phyloP scores from a whole-genome alignment of 148 eudicot genomes.

The Amaranthus hypochondriacus region DNA sequence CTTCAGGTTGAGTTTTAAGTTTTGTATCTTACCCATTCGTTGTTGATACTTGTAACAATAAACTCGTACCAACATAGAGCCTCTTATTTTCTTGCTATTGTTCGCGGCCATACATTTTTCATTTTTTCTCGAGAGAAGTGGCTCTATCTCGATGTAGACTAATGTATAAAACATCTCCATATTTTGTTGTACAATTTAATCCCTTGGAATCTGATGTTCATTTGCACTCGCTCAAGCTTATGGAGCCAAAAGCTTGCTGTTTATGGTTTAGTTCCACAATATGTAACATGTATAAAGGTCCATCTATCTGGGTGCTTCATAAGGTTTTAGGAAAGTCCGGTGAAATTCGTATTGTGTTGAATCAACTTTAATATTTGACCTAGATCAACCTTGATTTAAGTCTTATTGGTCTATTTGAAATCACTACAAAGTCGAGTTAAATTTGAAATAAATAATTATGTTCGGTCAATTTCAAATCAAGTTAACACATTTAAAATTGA shows the following conservation, averaged over 20 bases:
- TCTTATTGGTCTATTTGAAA: no score
- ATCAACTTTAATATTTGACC: no score
- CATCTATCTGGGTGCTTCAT: no score
- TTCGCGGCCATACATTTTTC: not conserved
- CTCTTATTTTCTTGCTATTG: not conserved
- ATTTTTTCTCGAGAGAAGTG: not conserved
- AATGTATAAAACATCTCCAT: not conserved
- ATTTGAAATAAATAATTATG: no score
- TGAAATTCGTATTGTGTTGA: no score
- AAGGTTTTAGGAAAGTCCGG: no score
- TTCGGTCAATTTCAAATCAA: no score
- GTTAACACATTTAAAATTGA: no score
- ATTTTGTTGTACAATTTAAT: not conserved
- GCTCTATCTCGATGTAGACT: not conserved
- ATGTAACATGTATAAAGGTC: no score
- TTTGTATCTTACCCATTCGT: slow-evolving; percentile 6
- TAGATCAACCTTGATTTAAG: no score
- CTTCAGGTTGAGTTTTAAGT: slow-evolving; percentile 6
- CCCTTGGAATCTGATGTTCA: not conserved
- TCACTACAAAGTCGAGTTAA: no score
- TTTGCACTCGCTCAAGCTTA: not conserved
- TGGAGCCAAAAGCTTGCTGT: not conserved
- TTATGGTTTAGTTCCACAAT: no score
- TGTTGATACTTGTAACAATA: not conserved
- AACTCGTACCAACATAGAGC: not conserved